Base-by-base conservation (phyloP, 306 rosid species). In the Castanea crenata region DNA sequence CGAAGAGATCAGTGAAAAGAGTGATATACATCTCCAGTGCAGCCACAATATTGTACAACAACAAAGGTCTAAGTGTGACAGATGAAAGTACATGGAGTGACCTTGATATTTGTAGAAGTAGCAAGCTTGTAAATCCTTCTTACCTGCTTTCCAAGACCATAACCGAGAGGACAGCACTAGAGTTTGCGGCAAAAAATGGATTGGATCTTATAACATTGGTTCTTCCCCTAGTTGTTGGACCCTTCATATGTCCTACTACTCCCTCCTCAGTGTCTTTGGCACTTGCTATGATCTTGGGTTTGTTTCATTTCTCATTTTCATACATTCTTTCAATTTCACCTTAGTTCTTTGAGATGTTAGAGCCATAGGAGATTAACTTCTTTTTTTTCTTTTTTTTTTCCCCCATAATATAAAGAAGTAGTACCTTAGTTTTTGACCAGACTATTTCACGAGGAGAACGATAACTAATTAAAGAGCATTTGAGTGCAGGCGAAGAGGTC, bases 31-130 rank as follows among this genome's bases (percentile, higher is more conserved):
- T 92, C 63, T 91, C 93, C 16, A 82, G 87, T 73, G 85, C 76
- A 9, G 58, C 83, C 15, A 74, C 91, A 3, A 58, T 85, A 0
- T 0, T 35, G n/a, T 70, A 18, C 41, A 86, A 78, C 41, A 71
- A 55, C 77, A 38, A 57, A 35, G 31, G 29, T 0, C 31, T 70
- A 21, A 12, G 41, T 16, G 61, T 54, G 11, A 38, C 25, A 4
- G 97, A 89, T 76, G 93, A 91, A 71, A 85, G 76, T 12, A 55
- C 29, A 2, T 90, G 94, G 97, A 91, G 92, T 12, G 86, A 88
- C 57, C 34, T 72, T 13, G 97, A 86, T 75, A 15, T 75, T 44
- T 87, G 55, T 41, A 74, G 44, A 79, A 81, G 71, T 12, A n/a
- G 2, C 27, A 52, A 29, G 7, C 44, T 64, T 27, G 79, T 81